Base-by-base conservation (phyloP, 805 yeast genomes). In the Saturnispora gosingensis region DNA sequence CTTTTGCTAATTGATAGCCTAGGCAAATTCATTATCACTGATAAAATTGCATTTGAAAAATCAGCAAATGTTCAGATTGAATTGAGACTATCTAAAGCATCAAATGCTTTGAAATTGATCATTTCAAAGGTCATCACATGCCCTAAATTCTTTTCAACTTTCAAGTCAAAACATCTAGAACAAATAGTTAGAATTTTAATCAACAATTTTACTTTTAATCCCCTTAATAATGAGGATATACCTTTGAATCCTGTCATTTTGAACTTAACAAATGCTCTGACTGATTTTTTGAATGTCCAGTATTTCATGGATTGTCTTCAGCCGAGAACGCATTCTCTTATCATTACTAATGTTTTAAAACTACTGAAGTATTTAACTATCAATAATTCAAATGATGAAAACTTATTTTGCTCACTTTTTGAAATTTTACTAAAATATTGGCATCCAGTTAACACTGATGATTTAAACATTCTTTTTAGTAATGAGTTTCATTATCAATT, bases 241-340 rank as follows among this genome's bases (percentile, higher is more conserved):
- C 39, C 60, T 0, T 63, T 67, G 34, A 52, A 54, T 7, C 74
- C 73, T 0, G 58, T 64, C 2, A 61, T 67, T 0, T 44, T 62
- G n/a, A 65, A 68, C 49, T 54, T 67, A 28, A 54, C 63, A 2
- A 61, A 61, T 13, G 53, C 66, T 0, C 43, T 73, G 15, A 59
- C 56, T n/a, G 35, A 56, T 7, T 47, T 73, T 10, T 42, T 66
- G 11, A 49, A 50, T 5, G 35, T 55, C 15, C 63, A 56, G 40
- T 58, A 50, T 43, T 62, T 67, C 49, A 60, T 57, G 49, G 64
- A 60, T 49, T 67, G 63, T 49, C 45, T 67, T 11, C 50, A 53
- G 30, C 36, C 43, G 6, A 43, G 42, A 27, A 59, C 61, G 10
- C 59, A 58, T 32, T 49, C 46, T 30, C 48, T 54, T 4, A 55